phyloP scores from a whole-genome alignment of 805 yeast species.

The Isabelozyma heimii region DNA sequence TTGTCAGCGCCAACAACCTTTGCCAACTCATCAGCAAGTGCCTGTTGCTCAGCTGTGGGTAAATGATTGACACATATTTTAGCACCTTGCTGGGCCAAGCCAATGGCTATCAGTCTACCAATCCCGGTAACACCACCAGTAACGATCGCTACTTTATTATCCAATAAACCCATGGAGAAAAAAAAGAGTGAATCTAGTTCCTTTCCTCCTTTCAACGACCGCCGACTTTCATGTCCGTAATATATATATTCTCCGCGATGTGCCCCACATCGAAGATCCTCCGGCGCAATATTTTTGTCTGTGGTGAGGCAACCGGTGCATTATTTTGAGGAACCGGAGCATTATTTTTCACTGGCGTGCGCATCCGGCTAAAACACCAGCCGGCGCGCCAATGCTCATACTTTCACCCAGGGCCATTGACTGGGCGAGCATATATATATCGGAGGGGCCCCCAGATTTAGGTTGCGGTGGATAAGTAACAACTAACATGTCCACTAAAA shows the following conservation, averaged over 20 bases:
- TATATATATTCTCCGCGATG: not conserved
- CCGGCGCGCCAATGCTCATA: not conserved
- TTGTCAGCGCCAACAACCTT: constrained; percentile 20
- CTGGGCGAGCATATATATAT: not conserved
- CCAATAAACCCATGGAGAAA: not conserved
- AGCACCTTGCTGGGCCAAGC: constrained; percentile 42
- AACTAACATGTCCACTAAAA: not conserved
- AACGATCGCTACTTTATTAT: constrained; percentile 22
- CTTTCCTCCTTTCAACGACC: not conserved
- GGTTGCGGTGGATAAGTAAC: too few species aligned
- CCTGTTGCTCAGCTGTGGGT: constrained; percentile 15
- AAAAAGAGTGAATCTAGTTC: not conserved
- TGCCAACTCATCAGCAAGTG: constrained; percentile 15
- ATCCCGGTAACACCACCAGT: constrained; percentile 50
- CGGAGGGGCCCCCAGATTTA: not conserved
- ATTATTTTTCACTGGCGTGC: not conserved
- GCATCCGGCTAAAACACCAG: not conserved
- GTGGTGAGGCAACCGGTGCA: too few species aligned
- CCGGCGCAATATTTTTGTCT: not conserved
- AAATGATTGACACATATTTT: constrained; percentile 36
- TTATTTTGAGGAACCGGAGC: too few species aligned
- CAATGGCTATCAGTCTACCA: constrained; percentile 43
- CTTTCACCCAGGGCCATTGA: too few species aligned
- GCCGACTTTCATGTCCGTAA: not conserved
- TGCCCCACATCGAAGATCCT: not conserved